Evolutionary conservation across 2,329 filamentous ascomycete species (phyloP).

Genomic region (Penicillium oxalicum): DNA sequence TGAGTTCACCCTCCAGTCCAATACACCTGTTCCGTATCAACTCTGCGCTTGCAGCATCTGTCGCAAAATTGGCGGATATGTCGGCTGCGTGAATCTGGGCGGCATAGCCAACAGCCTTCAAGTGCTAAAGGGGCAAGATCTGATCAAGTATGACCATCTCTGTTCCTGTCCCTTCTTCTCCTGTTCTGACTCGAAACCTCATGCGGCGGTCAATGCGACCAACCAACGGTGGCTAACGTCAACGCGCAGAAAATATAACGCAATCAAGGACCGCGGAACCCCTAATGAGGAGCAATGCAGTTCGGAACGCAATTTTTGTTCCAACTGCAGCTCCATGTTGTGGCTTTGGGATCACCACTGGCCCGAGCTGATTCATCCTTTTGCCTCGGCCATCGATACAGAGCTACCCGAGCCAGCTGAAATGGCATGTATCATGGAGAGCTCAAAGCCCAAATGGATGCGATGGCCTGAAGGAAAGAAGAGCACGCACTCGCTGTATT

Average conservation of each 20-base stretch:
- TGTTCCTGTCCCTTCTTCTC: background rate
- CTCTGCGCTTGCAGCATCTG: slow-evolving; percentile 47
- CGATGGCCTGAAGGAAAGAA: slow-evolving; percentile 46
- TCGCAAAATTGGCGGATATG: slow-evolving; percentile 43
- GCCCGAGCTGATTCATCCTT: slow-evolving; percentile 47
- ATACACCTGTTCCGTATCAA: slow-evolving; percentile 46
- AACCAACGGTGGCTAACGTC: background rate
- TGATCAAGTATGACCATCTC: slow-evolving; percentile 38
- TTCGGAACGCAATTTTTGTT: slow-evolving; percentile 45
- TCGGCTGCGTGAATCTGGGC: slow-evolving; percentile 44
- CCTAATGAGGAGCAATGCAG: slow-evolving; percentile 33
- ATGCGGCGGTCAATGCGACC: too few relatives aligned
- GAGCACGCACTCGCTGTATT: slow-evolving; percentile 36
- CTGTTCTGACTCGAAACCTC: too few relatives aligned
- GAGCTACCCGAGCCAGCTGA: slow-evolving; percentile 41
- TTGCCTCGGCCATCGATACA: slow-evolving; percentile 46
- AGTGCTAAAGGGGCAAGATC: slow-evolving; percentile 37
- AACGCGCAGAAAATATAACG: slow-evolving; percentile 39
- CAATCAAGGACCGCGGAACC: slow-evolving; percentile 41
- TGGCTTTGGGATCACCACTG: slow-evolving; percentile 45
- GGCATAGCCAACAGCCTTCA: slow-evolving; percentile 40
- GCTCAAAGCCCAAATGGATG: slow-evolving; percentile 43
- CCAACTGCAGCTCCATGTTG: slow-evolving; percentile 43
- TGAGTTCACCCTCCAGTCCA: slow-evolving; percentile 43
- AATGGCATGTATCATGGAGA: slow-evolving; percentile 43